Evolutionary conservation across 2,329 filamentous ascomycete species (phyloP).

Genomic region (Pseudogymnoascus destructans): DNA sequence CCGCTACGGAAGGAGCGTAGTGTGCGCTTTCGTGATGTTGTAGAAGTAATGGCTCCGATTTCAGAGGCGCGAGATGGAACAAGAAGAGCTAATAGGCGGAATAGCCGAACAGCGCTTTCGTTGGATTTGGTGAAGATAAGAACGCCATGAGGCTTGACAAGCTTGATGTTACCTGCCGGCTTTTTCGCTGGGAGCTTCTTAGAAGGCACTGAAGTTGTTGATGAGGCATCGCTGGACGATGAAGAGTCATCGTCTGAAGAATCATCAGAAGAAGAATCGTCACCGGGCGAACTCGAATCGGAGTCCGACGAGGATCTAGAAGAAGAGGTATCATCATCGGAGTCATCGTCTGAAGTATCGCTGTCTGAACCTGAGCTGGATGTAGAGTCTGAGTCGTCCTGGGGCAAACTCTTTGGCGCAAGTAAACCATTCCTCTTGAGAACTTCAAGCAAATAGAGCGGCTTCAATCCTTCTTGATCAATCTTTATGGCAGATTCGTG

Average conservation of each 20-base stretch:
- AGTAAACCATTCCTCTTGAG: slow-evolving; percentile 44
- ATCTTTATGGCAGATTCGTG: slow-evolving; percentile 56
- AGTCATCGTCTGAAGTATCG: slow-evolving; percentile 12
- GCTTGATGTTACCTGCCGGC: slow-evolving; percentile 12
- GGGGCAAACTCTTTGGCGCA: not conserved
- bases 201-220: slow-evolving; percentile 13
- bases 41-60: slow-evolving; percentile 63
- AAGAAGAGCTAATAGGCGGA: slow-evolving; percentile 60
- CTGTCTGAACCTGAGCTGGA: slow-evolving; percentile 26
- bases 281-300: slow-evolving; percentile 16
- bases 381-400: slow-evolving; percentile 27
- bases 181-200: slow-evolving; percentile 12
- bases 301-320: slow-evolving; percentile 20
- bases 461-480: slow-evolving; percentile 58
- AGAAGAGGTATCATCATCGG: slow-evolving; percentile 14
- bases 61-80: slow-evolving; percentile 41
- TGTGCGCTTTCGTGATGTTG: slow-evolving; percentile 58
- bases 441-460: slow-evolving; percentile 71
- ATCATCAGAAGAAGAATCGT: slow-evolving; percentile 14
- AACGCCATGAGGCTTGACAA: slow-evolving; percentile 31
- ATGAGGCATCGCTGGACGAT: slow-evolving; percentile 14
- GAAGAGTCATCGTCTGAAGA: slow-evolving; percentile 16
- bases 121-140: slow-evolving; percentile 88
- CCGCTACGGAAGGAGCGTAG: slow-evolving; percentile 51
- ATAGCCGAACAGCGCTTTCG: slow-evolving; percentile 75